Percentiles rank a stretch among this genome's conserved stretches.
phyloP scores from a whole-genome alignment of 2,329 filamentous ascomycete genomes.

The Ambrosiella beaveri region DNA sequence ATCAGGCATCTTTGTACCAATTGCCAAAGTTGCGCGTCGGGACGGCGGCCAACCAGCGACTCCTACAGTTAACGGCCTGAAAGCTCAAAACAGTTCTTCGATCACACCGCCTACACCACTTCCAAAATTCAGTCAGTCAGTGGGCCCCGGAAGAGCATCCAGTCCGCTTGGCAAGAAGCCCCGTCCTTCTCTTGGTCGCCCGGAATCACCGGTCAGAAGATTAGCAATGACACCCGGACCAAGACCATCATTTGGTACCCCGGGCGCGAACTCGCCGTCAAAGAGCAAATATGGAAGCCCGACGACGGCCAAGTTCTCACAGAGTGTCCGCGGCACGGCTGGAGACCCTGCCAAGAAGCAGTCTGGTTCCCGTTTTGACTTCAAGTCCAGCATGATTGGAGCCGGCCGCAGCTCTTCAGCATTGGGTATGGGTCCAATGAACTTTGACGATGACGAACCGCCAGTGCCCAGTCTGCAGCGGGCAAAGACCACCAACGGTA shows the following conservation, averaged over 20 bases:
- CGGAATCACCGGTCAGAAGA: conserved; percentile 69
- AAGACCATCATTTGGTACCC: conserved; percentile 35
- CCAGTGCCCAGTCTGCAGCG: conserved; percentile 11
- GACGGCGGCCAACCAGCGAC: conserved; percentile 45
- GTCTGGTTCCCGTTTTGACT: conserved; percentile 27
- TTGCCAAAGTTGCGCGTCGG: conserved; percentile 60
- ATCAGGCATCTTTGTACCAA: conserved; percentile 82
- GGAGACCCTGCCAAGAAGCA: conserved; percentile 43
- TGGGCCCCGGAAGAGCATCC: conserved; percentile 55
- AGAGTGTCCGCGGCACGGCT: conserved; percentile 43
- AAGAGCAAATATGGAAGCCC: conserved; percentile 43
- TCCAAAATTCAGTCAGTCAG: conserved; percentile 74
- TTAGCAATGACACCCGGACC: conserved; percentile 44
- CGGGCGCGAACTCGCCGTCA: conserved; percentile 25
- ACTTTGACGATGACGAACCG: conserved; percentile 38
- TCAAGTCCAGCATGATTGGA: conserved; percentile 31
- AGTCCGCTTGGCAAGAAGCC: conserved; percentile 49
- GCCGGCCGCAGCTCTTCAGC: conserved; percentile 40
- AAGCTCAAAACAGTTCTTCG: conserved; percentile 42
- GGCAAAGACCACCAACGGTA: conserved; percentile 30
- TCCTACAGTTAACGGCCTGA: conserved; percentile 34
- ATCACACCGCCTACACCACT: conserved; percentile 48
- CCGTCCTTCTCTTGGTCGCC: conserved; percentile 65
- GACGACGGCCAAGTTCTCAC: conserved; percentile 33
- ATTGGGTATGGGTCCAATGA: conserved; percentile 30